Base-by-base conservation (phyloP, 2,329 filamentous ascomycete genomes). In the Colletotrichum sp. region DNA sequence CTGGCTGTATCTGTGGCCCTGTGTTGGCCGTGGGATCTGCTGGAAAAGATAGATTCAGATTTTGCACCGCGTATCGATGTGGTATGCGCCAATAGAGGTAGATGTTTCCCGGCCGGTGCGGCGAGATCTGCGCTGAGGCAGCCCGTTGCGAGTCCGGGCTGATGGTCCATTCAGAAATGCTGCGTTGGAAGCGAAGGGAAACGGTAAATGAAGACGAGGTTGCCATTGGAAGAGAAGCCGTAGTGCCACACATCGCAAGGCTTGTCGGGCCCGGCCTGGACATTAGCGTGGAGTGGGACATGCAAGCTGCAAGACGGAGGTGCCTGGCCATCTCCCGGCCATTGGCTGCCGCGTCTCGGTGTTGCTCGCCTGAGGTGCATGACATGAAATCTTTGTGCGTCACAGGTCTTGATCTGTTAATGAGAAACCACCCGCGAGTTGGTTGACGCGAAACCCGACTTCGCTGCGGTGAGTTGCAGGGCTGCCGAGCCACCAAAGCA, bases 361-460 rank as follows among this genome's bases (percentile, higher is more conserved):
- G 70, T 73, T 73, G 57, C 57, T 76, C 70, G 73, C 70, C 73
- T 66, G 73, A 65, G 63, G 57, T 76, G 73, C 73, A 76, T 73
- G 32, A 60, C 28, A 13, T 5, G 73, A 34, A 24, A 9, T 52
- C 59, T 49, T 62, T 64, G 32, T 63, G 59, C 64, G 70, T 73
- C 63, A 39, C 64, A 26, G 21, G 63, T 49, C 39, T 21, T 64
- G 63, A 57, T 18, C 18, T 63, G 26, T 72, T 28, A 26, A 39
- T 36, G 55, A 44, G 30, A 57, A 30, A 64, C 30, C 26, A 57
- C 12, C 63, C 16, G 52, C 28, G 28, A 52, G 44, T 16, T 55
- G 44, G 18, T 32, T n/a, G n/a, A 49, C 34, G 13, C 49, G 30
- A 2, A 44, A 59, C 44, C 64, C 44, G 55, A 34, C 39, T 64